Base-by-base conservation (phyloP, 441 rosid genomes). In the Breynia disticha region DNA sequence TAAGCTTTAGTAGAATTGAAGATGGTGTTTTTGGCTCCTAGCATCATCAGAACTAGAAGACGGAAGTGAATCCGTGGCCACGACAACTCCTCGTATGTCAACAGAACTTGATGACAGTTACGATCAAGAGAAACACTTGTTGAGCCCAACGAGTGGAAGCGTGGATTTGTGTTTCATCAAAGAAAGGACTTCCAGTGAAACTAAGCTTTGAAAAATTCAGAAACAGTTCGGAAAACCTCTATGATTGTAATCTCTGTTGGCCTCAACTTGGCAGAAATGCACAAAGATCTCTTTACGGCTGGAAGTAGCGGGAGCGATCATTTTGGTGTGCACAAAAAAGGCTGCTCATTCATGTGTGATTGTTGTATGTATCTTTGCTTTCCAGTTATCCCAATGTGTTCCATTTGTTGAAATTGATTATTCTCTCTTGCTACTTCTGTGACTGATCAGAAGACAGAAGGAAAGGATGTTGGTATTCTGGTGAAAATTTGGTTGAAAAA, bases 91-190 rank as follows among this genome's bases (percentile, higher is more conserved):
- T 8, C 46, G 57, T 0, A 70, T 66, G 41, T 72, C 76, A 46
- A 44, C 67, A 11, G 90, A 84, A 63, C 60, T 78, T 4, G 71
- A 72, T 22, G 86, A 82, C 19, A 37, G 47, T n/a, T n/a, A n/a
- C 1, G 82, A 80, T 46, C 80, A 60, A 38, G 86, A 75, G 72
- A 82, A 78, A 65, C 80, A 67, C 57, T 60, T 82, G 64, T 61
- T 82, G 55, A 67, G 83, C 1, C 76, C 87, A 19, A 28, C 56
- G 15, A 42, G 39, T 7, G 70, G 52, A 49, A 54, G 50, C 28
- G 63, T 61, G 45, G 86, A 82, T 19, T 62, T 84, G 50, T 48
- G 78, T 63, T 82, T 85, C 52, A 72, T 82, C 44, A 82, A 63
- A 67, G 86, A 80, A 15, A 41, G 44, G 13, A 28, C 35, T 15